Evolutionary conservation across 805 yeast species (phyloP).

Genomic region (Candida odintsovae): DNA sequence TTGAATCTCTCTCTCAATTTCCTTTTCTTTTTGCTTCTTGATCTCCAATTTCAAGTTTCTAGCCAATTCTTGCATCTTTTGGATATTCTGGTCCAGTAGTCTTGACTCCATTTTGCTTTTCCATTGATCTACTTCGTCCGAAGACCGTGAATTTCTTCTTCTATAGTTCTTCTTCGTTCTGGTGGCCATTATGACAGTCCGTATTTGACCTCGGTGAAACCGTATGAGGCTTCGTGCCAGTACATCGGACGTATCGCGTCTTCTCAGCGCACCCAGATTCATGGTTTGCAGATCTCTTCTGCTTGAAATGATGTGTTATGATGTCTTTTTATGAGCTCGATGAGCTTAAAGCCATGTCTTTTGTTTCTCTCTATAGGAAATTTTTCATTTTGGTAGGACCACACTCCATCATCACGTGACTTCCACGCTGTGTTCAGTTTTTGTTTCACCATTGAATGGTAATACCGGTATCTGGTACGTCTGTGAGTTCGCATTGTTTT

Average conservation of each 20-base stretch:
- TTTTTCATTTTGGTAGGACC: background rate
- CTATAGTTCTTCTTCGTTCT: background rate
- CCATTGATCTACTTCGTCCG: background rate
- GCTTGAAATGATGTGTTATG: background rate
- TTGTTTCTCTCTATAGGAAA: background rate
- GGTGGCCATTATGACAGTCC: background rate
- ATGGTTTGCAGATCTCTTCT: background rate
- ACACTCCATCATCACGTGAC: background rate
- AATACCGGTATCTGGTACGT: too few species aligned
- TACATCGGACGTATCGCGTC: background rate
- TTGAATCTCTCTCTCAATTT: slow-evolving; percentile 10
- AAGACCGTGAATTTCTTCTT: background rate
- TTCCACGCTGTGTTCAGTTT: too few species aligned
- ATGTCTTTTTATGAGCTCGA: background rate
- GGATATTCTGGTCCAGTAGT: slow-evolving; percentile 13
- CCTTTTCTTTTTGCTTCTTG: slow-evolving; percentile 10
- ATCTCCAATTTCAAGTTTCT: slow-evolving; percentile 12
- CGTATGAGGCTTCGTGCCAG: background rate
- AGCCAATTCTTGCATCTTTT: slow-evolving; percentile 14
- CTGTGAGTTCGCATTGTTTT: too few species aligned
- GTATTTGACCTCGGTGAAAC: background rate
- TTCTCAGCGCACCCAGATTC: background rate
- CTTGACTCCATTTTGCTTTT: background rate
- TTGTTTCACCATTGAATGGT: too few species aligned
- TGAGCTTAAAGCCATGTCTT: background rate